These are phyloP conservation scores for Ustilago crameri DNA, from an alignment of 1,284 basidiomycete genomes.

Conservation along the genomic window DNA sequence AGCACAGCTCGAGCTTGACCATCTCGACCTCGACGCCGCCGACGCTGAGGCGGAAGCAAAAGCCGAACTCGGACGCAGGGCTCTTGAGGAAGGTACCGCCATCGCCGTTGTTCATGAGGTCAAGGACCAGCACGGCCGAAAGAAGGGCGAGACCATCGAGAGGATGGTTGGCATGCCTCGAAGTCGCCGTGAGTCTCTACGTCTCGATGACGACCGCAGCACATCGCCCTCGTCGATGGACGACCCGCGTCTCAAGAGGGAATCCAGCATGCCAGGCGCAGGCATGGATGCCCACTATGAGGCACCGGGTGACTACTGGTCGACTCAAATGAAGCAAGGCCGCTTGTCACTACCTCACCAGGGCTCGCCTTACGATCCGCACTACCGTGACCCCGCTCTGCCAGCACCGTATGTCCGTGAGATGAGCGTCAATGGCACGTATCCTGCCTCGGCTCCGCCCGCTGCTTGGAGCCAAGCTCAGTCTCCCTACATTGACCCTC, in stretches of 20 bases:
- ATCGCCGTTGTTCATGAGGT: conserved; percentile 64
- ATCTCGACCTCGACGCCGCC: conserved; percentile 36
- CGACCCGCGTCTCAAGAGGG: conserved; percentile 30
- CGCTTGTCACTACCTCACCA: conserved; percentile 44
- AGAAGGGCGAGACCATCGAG: conserved; percentile 57
- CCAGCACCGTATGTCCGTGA: conserved; percentile 37
- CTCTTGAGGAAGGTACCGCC: conserved; percentile 63
- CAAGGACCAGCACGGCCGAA: conserved; percentile 56
- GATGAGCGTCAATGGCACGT: conserved; percentile 16
- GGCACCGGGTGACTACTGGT: conserved; percentile 40
- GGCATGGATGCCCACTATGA: conserved; percentile 37
- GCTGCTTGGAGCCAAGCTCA: conserved; percentile 28
- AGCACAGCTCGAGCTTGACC: conserved; percentile 39
- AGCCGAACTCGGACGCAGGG: conserved; percentile 54
- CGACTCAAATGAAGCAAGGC: conserved; percentile 39
- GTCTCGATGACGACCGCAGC: conserved; percentile 40
- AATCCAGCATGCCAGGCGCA: conserved; percentile 36
- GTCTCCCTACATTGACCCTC: conserved; percentile 30
- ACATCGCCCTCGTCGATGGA: conserved; percentile 39
- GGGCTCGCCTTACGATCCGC: conserved; percentile 20
- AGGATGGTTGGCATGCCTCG: conserved; percentile 58
- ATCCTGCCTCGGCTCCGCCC: conserved; percentile 20
- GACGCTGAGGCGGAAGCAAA: conserved; percentile 56
- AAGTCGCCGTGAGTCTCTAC: conserved; percentile 43
- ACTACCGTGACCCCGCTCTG: conserved; percentile 39